Base-by-base conservation (phyloP, 2,329 filamentous ascomycete genomes). In the Fusarium nygamai region DNA sequence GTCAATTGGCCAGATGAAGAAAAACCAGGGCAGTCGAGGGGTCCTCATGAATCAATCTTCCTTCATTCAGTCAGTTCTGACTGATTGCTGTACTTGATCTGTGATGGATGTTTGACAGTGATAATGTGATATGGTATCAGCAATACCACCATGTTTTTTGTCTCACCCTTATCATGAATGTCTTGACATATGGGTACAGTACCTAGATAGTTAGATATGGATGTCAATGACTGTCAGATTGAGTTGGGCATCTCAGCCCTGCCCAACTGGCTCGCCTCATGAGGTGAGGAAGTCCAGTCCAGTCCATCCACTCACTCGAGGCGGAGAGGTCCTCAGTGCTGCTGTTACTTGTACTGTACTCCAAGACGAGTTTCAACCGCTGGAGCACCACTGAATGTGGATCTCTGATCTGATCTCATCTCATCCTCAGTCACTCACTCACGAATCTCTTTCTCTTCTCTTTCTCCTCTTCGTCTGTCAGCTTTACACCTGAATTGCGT, bases 1-100 rank as follows among this genome's bases (percentile, higher is more conserved):
- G 67, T 72, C 67, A 47, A 74, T 69, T 73, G 71, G 67, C 58
- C 62, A 71, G 65, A 73, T 71, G 71, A 59, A 63, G 53, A 51
- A 63, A 67, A 64, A 53, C 27, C 65, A 74, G 39, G 66, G 65
- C 54, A 53, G 51, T 69, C 43, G 53, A 69, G 53, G 50, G 65
- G 39, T 53, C 39, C 50, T 57, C 53, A 47, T 51, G 31, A 20
- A 41, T 63, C 20, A n/a, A 38, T 61, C 17, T 63, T 22, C 4
- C 19, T 29, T 48, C 46, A 29, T 16, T 31, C 46, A 51, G 20
- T 39, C 38, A 39, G 38, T 39, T 20, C 38, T 43, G 43, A 64
- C 59, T 59, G 61, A 61, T 36, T 36, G 41, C 17, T 59, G 8
- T 59, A 24, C 36, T 56, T 58, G 29, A 67, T 31, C 29, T 29